Base-by-base conservation (phyloP, 306 rosid genomes). In the Trichosanthes truncata region DNA sequence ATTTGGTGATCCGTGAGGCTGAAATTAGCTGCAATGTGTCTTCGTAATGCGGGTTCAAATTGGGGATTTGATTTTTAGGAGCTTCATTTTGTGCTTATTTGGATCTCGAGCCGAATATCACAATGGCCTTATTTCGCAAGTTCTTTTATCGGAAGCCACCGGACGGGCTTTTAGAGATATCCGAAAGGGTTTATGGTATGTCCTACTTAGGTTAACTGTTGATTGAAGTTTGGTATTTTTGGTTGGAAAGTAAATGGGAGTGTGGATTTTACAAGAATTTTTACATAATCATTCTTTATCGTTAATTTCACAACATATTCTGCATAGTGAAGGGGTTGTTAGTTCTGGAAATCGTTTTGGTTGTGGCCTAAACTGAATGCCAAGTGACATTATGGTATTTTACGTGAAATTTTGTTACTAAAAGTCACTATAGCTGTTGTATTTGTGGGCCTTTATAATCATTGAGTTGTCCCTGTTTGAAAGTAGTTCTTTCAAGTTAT, bases 111-210 rank as follows among this genome's bases (percentile, higher is more conserved):
- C 40, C 23, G n/a, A 56, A 53, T 66, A 1, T 68, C 75, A n/a
- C 83, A 79, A 96, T 96, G 98, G 97, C 97, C 65, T 81, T 96
- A 81, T 96, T 96, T 72, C 83, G 97, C 26, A 93, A 93, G 88
- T 91, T 96, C 91, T 96, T 96, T 66, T 93, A 88, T 74, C 89
- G 92, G 89, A 96, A 96, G 86, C 99, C 99, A 9, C 99, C 99
- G 25, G 98, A 96, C 29, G 99, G 99, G 84, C 96, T 93, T 68
- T 73, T 93, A 49, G 99, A 96, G 90, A 96, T 96, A 84, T 87
- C 92, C 83, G 99, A 90, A 81, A 89, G 93, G 86, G 97, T 96
- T 87, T 96, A 91, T 87, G 98, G 99, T 96, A 90, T 43, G 96
- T 68, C 82, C 67, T 62, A 6, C 80, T 49, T 75, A 2, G 82